phyloP scores from a whole-genome alignment of 495 filamentous ascomycete genomes.

The Coniosporium apollinis region DNA sequence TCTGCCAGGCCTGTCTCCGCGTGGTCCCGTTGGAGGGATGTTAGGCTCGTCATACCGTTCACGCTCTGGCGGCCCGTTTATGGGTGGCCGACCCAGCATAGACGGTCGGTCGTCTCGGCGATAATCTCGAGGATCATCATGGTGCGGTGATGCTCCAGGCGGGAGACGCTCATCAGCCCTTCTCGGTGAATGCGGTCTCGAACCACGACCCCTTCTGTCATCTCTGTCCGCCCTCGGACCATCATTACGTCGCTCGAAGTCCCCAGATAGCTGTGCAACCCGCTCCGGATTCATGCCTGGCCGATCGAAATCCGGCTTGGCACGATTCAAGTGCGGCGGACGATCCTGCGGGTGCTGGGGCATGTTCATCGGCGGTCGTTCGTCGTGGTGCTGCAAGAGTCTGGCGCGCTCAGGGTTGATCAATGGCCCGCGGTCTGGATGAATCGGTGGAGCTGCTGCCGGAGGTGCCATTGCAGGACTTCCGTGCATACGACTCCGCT shows the following conservation, averaged over 20 bases:
- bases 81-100: slow-evolving; percentile 6
- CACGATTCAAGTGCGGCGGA: not conserved
- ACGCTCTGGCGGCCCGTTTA: slow-evolving; percentile 4
- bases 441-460: not conserved
- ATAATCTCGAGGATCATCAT: slow-evolving; percentile 6
- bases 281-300: slow-evolving; percentile 36
- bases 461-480: slow-evolving; percentile 8
- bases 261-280: slow-evolving; percentile 30
- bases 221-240: slow-evolving; percentile 5
- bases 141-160: not conserved
- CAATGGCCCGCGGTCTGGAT: slow-evolving; percentile 1
- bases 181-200: not conserved
- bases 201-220: not conserved
- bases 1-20: no score
- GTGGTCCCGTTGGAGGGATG: slow-evolving; percentile 18
- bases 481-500: not conserved
- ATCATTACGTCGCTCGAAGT: slow-evolving; percentile 1
- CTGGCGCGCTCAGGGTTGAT: slow-evolving; percentile 1
- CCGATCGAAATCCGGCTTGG: slow-evolving; percentile 12
- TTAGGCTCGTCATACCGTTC: slow-evolving; percentile 16
- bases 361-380: slow-evolving; percentile 1
- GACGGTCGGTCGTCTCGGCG: slow-evolving; percentile 9
- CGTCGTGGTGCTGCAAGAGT: not conserved
- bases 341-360: slow-evolving; percentile 1
- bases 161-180: not conserved